phyloP scores from a whole-genome alignment of 2,329 filamentous ascomycete species.

The Fusarium multiceps region DNA sequence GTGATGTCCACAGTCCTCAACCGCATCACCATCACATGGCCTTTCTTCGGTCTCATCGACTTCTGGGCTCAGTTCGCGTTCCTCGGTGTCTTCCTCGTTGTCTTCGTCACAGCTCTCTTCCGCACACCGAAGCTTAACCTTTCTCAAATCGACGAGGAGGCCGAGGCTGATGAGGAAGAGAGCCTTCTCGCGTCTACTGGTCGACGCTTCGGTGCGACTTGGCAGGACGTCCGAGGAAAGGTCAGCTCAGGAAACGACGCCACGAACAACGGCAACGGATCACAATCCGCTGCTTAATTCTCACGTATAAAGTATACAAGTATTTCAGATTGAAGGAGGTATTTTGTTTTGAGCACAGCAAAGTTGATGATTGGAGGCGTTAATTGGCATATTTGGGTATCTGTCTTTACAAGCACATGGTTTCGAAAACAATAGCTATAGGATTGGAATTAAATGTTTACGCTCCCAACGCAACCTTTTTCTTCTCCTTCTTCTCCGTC shows the following conservation, averaged over 20 bases:
- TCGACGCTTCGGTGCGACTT: conserved; percentile 83
- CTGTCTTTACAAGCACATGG: conserved; percentile 20
- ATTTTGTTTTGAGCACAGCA: conserved; percentile 15
- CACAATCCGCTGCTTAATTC: conserved; percentile 32
- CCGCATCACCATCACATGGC: conserved; percentile 91
- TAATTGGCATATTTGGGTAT: conserved; percentile 27
- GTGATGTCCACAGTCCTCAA: conserved; percentile 95
- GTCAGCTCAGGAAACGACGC: conserved; percentile 32
- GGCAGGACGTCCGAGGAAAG: conserved; percentile 83
- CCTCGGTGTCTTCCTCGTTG: conserved; percentile 82
- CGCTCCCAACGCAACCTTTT: conserved; percentile 53
- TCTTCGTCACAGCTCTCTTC: conserved; percentile 83
- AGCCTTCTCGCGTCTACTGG: conserved; percentile 87
- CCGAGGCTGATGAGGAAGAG: conserved; percentile 93
- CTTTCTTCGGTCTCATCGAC: conserved; percentile 90
- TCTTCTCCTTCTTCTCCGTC: conserved; percentile 49
- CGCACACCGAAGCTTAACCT: conserved; percentile 82
- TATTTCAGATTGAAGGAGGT: conserved; percentile 12
- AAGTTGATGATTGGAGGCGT: conserved; percentile 17
- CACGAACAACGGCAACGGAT: conserved; percentile 33
- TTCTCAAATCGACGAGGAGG: conserved; percentile 84
- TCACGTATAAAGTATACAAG: neutral
- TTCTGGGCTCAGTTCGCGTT: conserved; percentile 98
- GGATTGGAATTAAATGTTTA: conserved; percentile 39
- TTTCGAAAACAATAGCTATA: conserved; percentile 12